Percentiles rank a stretch among this genome's conserved stretches.
Evolutionary conservation across 2,329 filamentous ascomycete genomes (phyloP).

Genomic region (Chrysosporium queenslandicum): DNA sequence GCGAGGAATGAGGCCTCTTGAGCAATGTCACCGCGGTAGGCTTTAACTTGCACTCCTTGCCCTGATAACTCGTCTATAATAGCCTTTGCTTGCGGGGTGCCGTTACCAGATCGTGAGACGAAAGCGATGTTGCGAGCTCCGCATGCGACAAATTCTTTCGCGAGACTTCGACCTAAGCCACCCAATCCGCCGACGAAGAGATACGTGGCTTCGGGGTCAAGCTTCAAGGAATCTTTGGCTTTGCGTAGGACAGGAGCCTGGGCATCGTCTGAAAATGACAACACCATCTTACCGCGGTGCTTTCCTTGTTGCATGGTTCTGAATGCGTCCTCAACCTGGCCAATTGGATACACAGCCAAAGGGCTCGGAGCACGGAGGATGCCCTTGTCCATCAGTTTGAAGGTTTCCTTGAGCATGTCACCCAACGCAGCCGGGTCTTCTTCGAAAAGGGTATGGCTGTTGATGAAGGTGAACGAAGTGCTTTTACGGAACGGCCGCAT

Average conservation of each 20-base stretch:
- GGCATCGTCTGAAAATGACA: neutral
- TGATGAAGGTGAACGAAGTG: neutral
- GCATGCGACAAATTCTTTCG: conserved; percentile 18
- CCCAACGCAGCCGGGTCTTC: neutral
- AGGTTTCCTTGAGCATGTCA: neutral
- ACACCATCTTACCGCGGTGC: neutral
- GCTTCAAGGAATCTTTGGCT: neutral
- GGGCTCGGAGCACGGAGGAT: neutral
- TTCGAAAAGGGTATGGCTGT: neutral
- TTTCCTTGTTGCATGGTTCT: conserved; percentile 5
- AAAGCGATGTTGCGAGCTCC: conserved; percentile 24
- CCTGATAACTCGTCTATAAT: neutral
- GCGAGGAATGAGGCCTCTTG: neutral
- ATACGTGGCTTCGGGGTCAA: conserved; percentile 17
- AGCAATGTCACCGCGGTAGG: neutral
- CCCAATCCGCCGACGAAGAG: conserved; percentile 19
- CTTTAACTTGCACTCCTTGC: neutral
- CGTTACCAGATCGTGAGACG: conserved; percentile 20
- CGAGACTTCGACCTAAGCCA: conserved; percentile 21
- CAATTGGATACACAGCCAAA: neutral
- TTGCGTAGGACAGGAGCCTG: neutral
- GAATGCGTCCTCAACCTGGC: conserved; percentile 2
- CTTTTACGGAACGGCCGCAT: neutral
- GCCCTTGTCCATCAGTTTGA: neutral
- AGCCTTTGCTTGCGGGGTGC: neutral